phyloP scores from a whole-genome alignment of 2,329 filamentous ascomycete genomes.

The Venturia pyrina region DNA sequence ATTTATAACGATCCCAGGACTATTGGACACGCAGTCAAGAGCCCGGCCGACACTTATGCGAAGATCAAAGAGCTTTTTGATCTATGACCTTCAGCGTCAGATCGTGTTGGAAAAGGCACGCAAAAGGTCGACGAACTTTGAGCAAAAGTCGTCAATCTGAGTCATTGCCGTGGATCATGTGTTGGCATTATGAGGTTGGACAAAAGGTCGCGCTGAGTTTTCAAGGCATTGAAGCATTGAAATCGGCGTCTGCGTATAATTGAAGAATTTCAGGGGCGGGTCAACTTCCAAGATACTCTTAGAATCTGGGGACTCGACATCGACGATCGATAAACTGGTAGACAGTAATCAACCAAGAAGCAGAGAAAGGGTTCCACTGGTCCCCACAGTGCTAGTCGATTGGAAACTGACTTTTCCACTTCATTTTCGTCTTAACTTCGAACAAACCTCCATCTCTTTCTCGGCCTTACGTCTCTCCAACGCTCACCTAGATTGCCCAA shows the following conservation, averaged over 20 bases:
- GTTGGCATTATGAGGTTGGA: not conserved
- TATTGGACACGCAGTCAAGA: constrained; percentile 72
- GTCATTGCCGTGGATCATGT: not conserved
- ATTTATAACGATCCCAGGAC: constrained; percentile 78
- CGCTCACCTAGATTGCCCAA: too few species aligned
- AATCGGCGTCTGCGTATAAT: not conserved
- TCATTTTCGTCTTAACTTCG: not conserved
- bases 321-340: not conserved
- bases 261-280: not conserved
- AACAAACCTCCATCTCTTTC: not conserved
- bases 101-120: not conserved
- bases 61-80: constrained; percentile 71
- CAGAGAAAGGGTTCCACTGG: not conserved
- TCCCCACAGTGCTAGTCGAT: not conserved
- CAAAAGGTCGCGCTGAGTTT: not conserved
- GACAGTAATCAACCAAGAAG: not conserved
- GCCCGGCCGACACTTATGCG: constrained; percentile 71
- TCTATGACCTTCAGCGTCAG: not conserved
- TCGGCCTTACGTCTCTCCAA: not conserved
- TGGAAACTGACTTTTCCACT: not conserved
- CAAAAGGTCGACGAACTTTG: not conserved
- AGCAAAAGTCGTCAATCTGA: not conserved
- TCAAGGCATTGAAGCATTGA: not conserved
- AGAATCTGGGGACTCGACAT: not conserved
- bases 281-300: not conserved